A percentile compares a stretch with the other conserved stretches of the same genome.
phyloP scores from a whole-genome alignment of 257 asterid species.

The Solanum piurae region DNA sequence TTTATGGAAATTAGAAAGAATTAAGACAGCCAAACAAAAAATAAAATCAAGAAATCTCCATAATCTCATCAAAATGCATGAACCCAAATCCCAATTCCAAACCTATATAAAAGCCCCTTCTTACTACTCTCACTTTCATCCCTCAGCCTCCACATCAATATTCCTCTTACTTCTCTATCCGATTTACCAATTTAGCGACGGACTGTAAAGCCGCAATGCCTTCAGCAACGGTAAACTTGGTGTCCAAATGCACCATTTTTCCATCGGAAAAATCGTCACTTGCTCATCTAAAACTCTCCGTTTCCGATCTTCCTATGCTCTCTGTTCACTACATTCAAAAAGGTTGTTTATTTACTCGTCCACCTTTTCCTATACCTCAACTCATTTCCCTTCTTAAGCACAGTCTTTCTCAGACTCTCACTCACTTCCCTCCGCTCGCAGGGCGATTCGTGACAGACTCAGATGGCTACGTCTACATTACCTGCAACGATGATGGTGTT shows the following conservation, averaged over 20 bases:
- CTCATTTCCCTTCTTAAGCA: slow-evolving; percentile 20
- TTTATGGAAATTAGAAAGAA: not conserved
- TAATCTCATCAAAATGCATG: not conserved
- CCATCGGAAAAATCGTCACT: slow-evolving; percentile 30
- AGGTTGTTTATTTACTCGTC: slow-evolving; percentile 38
- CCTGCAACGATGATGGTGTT: slow-evolving; percentile 49
- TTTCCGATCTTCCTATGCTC: slow-evolving; percentile 71
- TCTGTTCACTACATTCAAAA: slow-evolving; percentile 74
- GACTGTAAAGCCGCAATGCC: slow-evolving; percentile 20
- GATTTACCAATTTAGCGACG: accelerated
- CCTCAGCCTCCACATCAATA: not conserved
- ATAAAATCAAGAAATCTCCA: not conserved
- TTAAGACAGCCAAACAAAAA: not conserved
- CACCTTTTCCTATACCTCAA: slow-evolving; percentile 20
- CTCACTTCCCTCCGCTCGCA: slow-evolving; percentile 62
- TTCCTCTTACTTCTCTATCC: not conserved
- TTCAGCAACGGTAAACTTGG: not conserved
- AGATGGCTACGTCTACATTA: slow-evolving; percentile 37
- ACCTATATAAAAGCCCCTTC: not conserved
- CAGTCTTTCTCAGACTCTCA: slow-evolving; percentile 32
- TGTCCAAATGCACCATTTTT: slow-evolving; percentile 27
- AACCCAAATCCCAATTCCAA: not conserved
- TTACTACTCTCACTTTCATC: not conserved
- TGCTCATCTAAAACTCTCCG: slow-evolving; percentile 43
- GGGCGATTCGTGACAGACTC: slow-evolving; percentile 52